Evolutionary conservation across 805 yeast species (phyloP).

Genomic region (Maudiozyma serrabonitensis): DNA sequence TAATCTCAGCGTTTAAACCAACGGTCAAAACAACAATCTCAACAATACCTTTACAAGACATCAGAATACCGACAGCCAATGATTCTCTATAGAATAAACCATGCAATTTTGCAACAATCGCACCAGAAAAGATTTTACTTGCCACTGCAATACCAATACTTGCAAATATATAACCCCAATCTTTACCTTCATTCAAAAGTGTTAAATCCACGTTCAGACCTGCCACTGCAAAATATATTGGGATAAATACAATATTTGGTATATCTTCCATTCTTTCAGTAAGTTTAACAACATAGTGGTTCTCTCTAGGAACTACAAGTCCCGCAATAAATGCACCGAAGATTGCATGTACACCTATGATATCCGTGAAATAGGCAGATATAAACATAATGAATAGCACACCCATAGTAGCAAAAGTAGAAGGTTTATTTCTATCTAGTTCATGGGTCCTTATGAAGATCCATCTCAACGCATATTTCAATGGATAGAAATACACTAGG

Average conservation of each 20-base stretch:
- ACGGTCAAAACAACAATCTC: slow-evolving; percentile 71
- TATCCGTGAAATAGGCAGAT: slow-evolving; percentile 72
- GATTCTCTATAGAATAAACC: slow-evolving; percentile 68
- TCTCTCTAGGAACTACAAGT: slow-evolving; percentile 63
- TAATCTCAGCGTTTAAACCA: slow-evolving; percentile 64
- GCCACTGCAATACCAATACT: slow-evolving; percentile 56
- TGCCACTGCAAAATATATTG: slow-evolving; percentile 71
- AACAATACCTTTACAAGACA: slow-evolving; percentile 86
- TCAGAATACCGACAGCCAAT: slow-evolving; percentile 63
- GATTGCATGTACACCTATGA: slow-evolving; percentile 78
- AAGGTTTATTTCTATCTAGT: slow-evolving; percentile 49
- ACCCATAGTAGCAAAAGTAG: slow-evolving; percentile 48
- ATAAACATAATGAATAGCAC: slow-evolving; percentile 48
- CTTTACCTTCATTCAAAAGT: slow-evolving; percentile 49
- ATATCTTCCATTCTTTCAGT: slow-evolving; percentile 72
- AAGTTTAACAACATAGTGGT: slow-evolving; percentile 57
- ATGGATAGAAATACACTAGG: slow-evolving; percentile 46
- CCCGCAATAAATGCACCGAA: slow-evolving; percentile 81
- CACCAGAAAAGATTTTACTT: slow-evolving; percentile 62
- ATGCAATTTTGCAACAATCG: slow-evolving; percentile 49
- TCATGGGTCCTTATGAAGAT: slow-evolving; percentile 44
- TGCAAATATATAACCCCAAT: slow-evolving; percentile 72
- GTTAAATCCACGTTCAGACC: slow-evolving; percentile 67
- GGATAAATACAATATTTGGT: slow-evolving; percentile 61
- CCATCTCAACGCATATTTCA: slow-evolving; percentile 39